Percentiles rank a stretch among this genome's conserved stretches.
These are phyloP conservation scores for Eleusine indica DNA, from an alignment of 176 grass and related monocot genomes.

Conservation along the genomic window DNA sequence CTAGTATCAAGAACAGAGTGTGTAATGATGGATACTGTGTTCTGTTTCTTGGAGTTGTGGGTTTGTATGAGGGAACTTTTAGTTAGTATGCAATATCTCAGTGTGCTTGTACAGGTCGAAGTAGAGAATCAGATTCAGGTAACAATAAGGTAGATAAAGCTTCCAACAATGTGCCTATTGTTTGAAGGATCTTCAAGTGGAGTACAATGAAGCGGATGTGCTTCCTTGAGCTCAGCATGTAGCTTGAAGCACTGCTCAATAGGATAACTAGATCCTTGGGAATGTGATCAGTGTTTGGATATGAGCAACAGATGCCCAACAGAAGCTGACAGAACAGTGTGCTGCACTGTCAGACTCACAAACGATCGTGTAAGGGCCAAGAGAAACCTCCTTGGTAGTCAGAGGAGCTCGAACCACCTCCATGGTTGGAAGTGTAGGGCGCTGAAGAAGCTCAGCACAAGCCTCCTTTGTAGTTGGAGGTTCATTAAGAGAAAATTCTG, in stretches of 20 bases:
- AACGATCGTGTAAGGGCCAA: neutral
- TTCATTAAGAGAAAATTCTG: neutral
- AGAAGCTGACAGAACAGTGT: neutral
- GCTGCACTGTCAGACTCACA: neutral
- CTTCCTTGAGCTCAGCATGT: neutral
- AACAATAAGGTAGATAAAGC: neutral
- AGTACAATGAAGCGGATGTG: neutral
- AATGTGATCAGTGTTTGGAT: slow-evolving; percentile 1
- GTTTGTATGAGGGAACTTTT: neutral
- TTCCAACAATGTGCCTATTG: neutral
- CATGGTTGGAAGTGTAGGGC: neutral
- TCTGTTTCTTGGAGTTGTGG: neutral
- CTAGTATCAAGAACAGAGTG: slow-evolving; percentile 1
- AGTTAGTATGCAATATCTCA: neutral
- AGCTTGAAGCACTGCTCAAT: neutral
- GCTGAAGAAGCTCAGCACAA: neutral
- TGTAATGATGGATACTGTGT: neutral
- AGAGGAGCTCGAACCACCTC: neutral
- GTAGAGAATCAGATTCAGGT: neutral
- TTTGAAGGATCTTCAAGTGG: slow-evolving; percentile 11
- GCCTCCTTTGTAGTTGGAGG: neutral
- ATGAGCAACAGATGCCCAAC: neutral
- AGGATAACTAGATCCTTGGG: slow-evolving; percentile 4
- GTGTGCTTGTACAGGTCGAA: neutral
- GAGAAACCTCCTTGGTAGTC: neutral